Percentiles rank a stretch among this genome's conserved stretches.
Conservation (phyloP, 768 basidiomycete genomes). For the Strobilomyces confusus region DNA sequence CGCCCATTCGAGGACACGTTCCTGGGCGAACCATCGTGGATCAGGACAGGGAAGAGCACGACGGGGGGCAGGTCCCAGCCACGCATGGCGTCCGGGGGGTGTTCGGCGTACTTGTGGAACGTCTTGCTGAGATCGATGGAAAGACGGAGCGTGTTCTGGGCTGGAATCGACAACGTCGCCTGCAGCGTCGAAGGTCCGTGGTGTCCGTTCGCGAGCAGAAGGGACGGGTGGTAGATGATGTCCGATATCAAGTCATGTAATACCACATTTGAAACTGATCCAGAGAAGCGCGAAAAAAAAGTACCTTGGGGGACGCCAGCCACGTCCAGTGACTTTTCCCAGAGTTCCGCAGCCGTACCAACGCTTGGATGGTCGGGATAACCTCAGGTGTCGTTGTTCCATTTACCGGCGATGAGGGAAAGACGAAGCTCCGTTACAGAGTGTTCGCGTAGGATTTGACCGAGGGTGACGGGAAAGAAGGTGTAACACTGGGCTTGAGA, state of each 20-base stretch:
- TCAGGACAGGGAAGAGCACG: constrained; percentile 47
- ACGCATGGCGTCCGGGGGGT: constrained; percentile 91
- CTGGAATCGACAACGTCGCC: too few relatives aligned
- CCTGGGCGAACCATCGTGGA: background rate
- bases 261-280: background rate
- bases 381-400: too few relatives aligned
- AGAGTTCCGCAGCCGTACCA: too few relatives aligned
- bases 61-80: constrained; percentile 94
- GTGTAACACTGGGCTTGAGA: too few relatives aligned
- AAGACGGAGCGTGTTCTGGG: too few relatives aligned
- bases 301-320: constrained; percentile 46
- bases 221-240: constrained; percentile 54
- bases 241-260: constrained; percentile 50
- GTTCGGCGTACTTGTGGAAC: constrained; percentile 90
- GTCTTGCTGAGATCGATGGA: too few relatives aligned
- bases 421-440: too few relatives aligned
- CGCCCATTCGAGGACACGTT: constrained; percentile 1
- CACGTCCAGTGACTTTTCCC: too few relatives aligned
- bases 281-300: constrained; percentile 7
- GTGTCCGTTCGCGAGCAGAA: constrained; percentile 15
- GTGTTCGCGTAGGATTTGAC: too few relatives aligned
- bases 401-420: too few relatives aligned
- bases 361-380: too few relatives aligned
- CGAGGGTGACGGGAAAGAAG: too few relatives aligned
- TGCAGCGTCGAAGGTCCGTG: constrained; percentile 66